A percentile compares a stretch with the other conserved stretches of the same genome.
phyloP scores from a whole-genome alignment of 2,329 filamentous ascomycete species.

The Cercospora berteroae region DNA sequence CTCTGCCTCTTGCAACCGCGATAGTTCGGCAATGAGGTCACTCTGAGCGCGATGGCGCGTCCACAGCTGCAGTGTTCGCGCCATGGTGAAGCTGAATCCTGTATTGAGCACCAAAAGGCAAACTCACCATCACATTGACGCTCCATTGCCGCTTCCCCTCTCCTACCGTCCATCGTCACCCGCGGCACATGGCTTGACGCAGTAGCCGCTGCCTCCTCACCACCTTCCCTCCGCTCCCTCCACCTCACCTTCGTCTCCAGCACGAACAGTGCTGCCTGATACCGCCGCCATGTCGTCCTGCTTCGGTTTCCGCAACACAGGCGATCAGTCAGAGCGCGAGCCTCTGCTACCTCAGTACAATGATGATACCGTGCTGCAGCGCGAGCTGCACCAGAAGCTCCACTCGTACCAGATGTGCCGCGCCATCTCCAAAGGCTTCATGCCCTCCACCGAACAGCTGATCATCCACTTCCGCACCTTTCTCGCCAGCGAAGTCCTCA shows the following conservation, averaged over 20 bases:
- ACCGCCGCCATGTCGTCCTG: slow-evolving; percentile 58
- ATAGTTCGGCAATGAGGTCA: background rate
- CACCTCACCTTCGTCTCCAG: background rate
- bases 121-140: background rate
- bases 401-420: slow-evolving; percentile 90
- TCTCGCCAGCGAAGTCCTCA: slow-evolving; percentile 73
- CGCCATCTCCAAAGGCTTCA: slow-evolving; percentile 77
- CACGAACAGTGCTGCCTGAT: background rate
- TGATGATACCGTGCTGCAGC: slow-evolving; percentile 76
- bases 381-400: slow-evolving; percentile 79
- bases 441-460: slow-evolving; percentile 85
- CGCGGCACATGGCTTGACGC: background rate
- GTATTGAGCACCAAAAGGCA: background rate
- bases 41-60: background rate
- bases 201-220: background rate
- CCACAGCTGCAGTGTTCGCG: background rate
- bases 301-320: slow-evolving; percentile 56
- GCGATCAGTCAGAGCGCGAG: slow-evolving; percentile 59
- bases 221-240: background rate
- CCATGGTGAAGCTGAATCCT: background rate
- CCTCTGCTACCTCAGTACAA: slow-evolving; percentile 80
- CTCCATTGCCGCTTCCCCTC: background rate
- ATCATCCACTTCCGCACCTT: slow-evolving; percentile 77
- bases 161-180: background rate
- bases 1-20: too few relatives aligned